Evolutionary conservation across 2,329 filamentous ascomycete species (phyloP).

Genomic region (Cladophialophora bantiana): DNA sequence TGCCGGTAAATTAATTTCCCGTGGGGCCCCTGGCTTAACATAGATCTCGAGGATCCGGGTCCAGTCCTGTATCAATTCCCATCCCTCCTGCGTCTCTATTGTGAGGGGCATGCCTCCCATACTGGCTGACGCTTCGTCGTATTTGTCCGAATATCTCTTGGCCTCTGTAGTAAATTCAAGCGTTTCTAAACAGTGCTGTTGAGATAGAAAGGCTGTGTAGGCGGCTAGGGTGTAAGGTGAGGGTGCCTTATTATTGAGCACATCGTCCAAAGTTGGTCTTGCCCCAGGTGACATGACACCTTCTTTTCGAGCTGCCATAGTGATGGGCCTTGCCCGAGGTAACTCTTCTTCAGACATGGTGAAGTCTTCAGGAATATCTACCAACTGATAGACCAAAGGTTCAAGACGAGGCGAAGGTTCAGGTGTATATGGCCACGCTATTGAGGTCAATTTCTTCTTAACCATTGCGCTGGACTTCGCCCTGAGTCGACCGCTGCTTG

Average conservation of each 20-base stretch:
- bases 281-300: conserved; percentile 54
- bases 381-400: conserved; percentile 50
- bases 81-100: conserved; percentile 63
- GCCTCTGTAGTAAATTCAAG: conserved; percentile 96
- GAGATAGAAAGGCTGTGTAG: conserved; percentile 95
- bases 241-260: conserved; percentile 82
- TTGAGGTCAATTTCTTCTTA: conserved; percentile 42
- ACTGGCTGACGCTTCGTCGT: conserved; percentile 63
- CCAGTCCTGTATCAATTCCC: conserved; percentile 83
- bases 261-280: conserved; percentile 81
- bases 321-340: conserved; percentile 52
- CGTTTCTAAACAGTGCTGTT: conserved; percentile 96
- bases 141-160: conserved; percentile 78
- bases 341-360: conserved; percentile 50
- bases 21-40: conserved; percentile 81
- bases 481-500: conserved; percentile 19
- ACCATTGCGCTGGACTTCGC: conserved; percentile 41
- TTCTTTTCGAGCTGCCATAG: conserved; percentile 51
- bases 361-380: conserved; percentile 52
- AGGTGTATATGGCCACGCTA: conserved; percentile 46
- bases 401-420: conserved; percentile 55
- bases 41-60: conserved; percentile 87
- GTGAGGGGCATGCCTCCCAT: conserved; percentile 54
- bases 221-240: conserved; percentile 89
- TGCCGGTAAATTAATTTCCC: conserved; percentile 89